Conservation (phyloP, 371 early-diverging fungal genomes). For the Pancytospora epiphaga region DNA sequence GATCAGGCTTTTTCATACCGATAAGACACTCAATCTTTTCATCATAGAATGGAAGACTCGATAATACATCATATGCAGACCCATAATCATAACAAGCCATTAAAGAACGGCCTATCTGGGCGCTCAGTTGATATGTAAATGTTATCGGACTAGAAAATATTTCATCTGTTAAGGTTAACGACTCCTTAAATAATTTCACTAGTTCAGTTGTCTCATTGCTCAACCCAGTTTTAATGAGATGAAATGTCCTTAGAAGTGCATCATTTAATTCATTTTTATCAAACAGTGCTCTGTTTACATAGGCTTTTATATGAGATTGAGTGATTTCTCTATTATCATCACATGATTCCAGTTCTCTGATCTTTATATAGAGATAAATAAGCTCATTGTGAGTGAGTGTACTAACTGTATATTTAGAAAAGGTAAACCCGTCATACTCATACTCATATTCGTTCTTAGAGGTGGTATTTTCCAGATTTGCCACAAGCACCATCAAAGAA, state of each 20-base stretch:
- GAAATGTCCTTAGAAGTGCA: neutral
- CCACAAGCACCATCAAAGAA: neutral
- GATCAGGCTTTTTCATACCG: slow-evolving; percentile 15
- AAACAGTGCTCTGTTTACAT: slow-evolving; percentile 36
- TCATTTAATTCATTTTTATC: slow-evolving; percentile 19
- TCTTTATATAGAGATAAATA: slow-evolving; percentile 12
- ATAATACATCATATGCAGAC: slow-evolving; percentile 1
- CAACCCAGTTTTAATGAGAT: neutral
- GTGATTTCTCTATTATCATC: slow-evolving; percentile 12
- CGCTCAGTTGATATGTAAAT: slow-evolving; percentile 22
- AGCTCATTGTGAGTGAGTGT: slow-evolving; percentile 18
- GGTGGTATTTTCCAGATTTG: slow-evolving; percentile 7
- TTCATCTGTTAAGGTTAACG: neutral
- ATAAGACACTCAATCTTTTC: slow-evolving; percentile 36
- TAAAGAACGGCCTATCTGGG: neutral
- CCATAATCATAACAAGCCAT: slow-evolving; percentile 1
- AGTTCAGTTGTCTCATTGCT: neutral
- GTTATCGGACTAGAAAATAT: slow-evolving; percentile 27
- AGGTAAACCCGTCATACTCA: neutral
- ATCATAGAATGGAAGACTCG: neutral
- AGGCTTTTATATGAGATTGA: slow-evolving; percentile 25
- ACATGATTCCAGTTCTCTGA: slow-evolving; percentile 14
- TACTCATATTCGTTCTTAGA: neutral
- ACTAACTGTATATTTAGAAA: slow-evolving; percentile 10
- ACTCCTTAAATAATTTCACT: neutral